Evolutionary conservation across 202 grass and related monocot species (phyloP), one percentile per base, ranked within the genome.

Genomic region (Setaria viridis): DNA sequence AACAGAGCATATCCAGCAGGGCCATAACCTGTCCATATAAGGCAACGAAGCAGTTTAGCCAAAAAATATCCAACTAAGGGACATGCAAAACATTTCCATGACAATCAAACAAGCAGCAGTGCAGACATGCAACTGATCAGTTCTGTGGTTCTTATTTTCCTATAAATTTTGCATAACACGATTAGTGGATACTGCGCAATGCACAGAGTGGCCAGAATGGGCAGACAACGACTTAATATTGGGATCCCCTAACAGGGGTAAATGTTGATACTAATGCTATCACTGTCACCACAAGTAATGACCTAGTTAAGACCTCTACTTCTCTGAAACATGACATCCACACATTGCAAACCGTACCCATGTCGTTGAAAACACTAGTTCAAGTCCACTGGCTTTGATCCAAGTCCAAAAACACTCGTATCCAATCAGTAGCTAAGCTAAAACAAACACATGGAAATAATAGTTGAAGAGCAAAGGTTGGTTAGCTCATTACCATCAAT

Each of bases 1-100:
- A 94, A 99, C 56, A 99, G 63, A 77, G 97, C 97, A 70, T 99
- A 99, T 84, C 97, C 97, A 90, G 97, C 94, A 62, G 97, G 83
- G 4, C 97, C 97, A 89, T 99, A 94, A 59, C 97, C 97, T 99
- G 90, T 80, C 66, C 34, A 88, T 50, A 47, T 32, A 90, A 85
- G 73, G 19, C 4, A 54, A 63, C 42, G 60, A 6, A 67, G 33
- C n/a, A 64, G 15, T 84, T 83, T 39, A 84, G 58, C 11, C n/a
- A 80, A 79, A 79, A 71, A 73, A 56, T 14, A 25, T 50, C 20
- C 32, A 68, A 53, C 0, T 2, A 51, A 79, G 16, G 50, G 9
- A 2, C 19, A 53, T 76, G 74, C 67, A 43, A 53, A 35, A 62
- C 20, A 58, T 25, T 17, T 41, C 25, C 25, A 33, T 62, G 55